These are phyloP conservation scores for Aspergillus fijiensis DNA, from an alignment of 2,329 filamentous ascomycete genomes.

Conservation along the genomic window DNA sequence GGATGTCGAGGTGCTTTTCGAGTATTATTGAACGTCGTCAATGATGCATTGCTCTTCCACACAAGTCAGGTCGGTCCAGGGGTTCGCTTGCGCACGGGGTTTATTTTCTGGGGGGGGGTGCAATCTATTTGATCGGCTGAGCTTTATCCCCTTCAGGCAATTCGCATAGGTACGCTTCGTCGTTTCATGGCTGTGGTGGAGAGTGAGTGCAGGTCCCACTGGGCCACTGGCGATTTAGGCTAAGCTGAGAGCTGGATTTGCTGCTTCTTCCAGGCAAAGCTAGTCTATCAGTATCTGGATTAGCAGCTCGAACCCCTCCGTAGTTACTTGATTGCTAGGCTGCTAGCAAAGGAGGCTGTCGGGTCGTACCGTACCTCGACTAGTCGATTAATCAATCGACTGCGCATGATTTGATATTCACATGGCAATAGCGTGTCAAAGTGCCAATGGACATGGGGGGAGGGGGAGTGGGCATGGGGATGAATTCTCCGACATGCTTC, in stretches of 20 bases:
- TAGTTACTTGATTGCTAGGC: background rate
- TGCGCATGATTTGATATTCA: background rate
- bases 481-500: background rate
- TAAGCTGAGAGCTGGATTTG: background rate
- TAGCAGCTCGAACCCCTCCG: too few relatives aligned
- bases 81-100: conserved; percentile 4
- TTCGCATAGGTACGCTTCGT: background rate
- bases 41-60: background rate
- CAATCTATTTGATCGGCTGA: background rate
- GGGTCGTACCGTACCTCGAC: background rate
- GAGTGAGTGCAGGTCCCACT: background rate
- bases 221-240: background rate
- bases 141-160: conserved; percentile 7
- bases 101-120: background rate
- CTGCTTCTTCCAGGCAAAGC: background rate
- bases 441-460: background rate
- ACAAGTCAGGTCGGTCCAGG: background rate
- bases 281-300: background rate
- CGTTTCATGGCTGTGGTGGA: background rate
- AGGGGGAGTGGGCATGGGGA: background rate
- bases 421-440: background rate
- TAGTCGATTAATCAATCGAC: background rate
- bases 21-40: background rate
- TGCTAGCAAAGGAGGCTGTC: background rate
- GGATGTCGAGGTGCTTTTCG: background rate